Evolutionary conservation across 2,329 filamentous ascomycete genomes (phyloP), one percentile per base, ranked within the genome.

Genomic region (Bimuria novae-zelandiae): DNA sequence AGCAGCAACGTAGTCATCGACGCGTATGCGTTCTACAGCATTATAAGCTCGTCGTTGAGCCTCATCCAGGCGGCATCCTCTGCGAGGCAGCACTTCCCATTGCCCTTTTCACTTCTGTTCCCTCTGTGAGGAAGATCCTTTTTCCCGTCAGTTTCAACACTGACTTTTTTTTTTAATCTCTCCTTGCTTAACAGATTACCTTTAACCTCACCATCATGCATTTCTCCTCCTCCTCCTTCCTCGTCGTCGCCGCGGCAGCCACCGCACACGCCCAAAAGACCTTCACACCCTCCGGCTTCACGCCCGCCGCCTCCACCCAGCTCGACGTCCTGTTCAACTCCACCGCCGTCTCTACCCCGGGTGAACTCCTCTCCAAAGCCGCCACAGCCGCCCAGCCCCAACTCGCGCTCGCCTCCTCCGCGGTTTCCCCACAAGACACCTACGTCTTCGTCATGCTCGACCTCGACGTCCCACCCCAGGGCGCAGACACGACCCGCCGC

Each of bases 391-490:
- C 25, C 17, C 61, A 66, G 52, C 70, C 70, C 11, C 62, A 64
- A 46, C 51, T 73, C 43, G 70, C 67, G 10, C 25, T 71, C 14
- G 37, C 63, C 7, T 62, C 52, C 32, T 44, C 52, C 21, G 54
- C 53, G 21, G 40, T 55, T 23, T 60, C 59, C 40, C 19, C 51
- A 12, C 52, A 19, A 22, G 61, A 63, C 2, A 69, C 65, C 2
- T 73, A 62, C 59, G 62, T 73, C 55, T 72, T 71, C 55, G 60
- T 72, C 19, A 73, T 73, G 70, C 43, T 73, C 16, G 70, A 73
- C 45, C 63, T 73, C 8, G 70, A 73, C 43, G 68, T 72, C 1
- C 69, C 70, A 7, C 60, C 67, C 12, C 54, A 44, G 33, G 48
- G 57, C 40, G 60, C 60, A 22, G 63, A 54, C 56, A 52, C 60